Percentiles rank a stretch among this genome's conserved stretches.
Conservation (phyloP, 768 basidiomycete species). For the Mycena kentingensis region DNA sequence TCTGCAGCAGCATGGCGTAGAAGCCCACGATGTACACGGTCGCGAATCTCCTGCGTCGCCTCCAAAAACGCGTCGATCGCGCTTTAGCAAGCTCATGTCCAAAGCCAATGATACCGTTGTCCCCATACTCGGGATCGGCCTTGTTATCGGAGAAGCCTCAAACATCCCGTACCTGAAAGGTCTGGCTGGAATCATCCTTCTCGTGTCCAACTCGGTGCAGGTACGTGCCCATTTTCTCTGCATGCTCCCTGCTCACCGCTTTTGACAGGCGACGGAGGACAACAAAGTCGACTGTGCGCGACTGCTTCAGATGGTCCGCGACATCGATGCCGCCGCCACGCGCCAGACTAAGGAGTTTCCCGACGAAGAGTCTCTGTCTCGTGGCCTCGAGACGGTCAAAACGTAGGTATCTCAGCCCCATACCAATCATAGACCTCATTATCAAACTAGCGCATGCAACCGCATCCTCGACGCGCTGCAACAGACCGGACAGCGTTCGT, state of each 20-base stretch:
- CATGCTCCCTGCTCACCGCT: neutral
- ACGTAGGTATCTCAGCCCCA: constrained; percentile 2
- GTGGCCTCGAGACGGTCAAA: constrained; percentile 8
- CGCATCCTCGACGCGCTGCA: constrained; percentile 19
- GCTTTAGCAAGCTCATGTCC: constrained; percentile 15
- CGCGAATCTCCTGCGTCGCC: constrained; percentile 10
- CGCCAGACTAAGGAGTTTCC: constrained; percentile 1
- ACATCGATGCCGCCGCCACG: constrained; percentile 11
- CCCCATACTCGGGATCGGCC: constrained; percentile 7
- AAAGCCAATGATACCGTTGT: constrained; percentile 14
- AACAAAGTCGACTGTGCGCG: constrained; percentile 16
- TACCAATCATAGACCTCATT: neutral
- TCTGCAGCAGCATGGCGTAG: neutral
- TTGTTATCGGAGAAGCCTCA: constrained; percentile 20
- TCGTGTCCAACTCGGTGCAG: constrained; percentile 20
- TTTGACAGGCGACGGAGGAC: constrained; percentile 18
- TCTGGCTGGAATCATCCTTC: constrained; percentile 21
- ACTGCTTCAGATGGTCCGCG: constrained; percentile 16
- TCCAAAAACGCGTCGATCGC: constrained; percentile 11
- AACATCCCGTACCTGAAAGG: constrained; percentile 24
- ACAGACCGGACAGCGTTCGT: constrained; percentile 7
- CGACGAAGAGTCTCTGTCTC: constrained; percentile 2
- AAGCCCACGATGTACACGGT: no score
- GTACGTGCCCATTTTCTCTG: neutral
- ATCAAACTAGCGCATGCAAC: constrained; percentile 2